A percentile compares a stretch with the other conserved stretches of the same genome.
phyloP scores from a whole-genome alignment of 106 monocot genomes.

The Alisma plantagoaquatica region DNA sequence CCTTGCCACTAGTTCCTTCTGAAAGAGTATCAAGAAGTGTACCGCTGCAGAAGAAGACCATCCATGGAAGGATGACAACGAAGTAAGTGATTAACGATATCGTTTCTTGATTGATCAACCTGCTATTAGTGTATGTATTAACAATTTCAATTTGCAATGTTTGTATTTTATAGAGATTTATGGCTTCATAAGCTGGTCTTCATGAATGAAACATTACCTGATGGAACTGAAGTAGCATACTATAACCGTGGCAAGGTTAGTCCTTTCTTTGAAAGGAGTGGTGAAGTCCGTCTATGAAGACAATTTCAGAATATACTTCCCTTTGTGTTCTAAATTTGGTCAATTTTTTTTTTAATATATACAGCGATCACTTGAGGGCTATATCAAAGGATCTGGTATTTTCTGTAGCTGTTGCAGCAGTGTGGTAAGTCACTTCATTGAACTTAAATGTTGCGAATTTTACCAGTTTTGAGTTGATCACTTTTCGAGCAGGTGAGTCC shows the following conservation, averaged over 20 bases:
- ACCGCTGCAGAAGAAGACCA: constrained; percentile 48
- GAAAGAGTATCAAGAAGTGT: constrained; percentile 23
- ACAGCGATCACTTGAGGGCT: constrained; percentile 84
- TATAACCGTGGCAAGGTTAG: constrained; percentile 88
- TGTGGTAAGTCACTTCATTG: constrained; percentile 42
- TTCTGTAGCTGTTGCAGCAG: constrained; percentile 71
- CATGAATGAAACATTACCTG: constrained; percentile 74
- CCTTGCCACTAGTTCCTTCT: constrained; percentile 16
- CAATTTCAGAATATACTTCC: neutral
- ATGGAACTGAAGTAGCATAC: constrained; percentile 95
- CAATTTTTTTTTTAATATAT: constrained; percentile 4
- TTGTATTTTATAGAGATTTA: constrained; percentile 43
- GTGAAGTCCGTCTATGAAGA: too few relatives aligned
- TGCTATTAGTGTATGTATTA: neutral
- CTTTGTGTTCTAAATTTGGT: neutral
- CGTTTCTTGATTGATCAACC: neutral
- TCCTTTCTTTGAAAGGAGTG: too few relatives aligned
- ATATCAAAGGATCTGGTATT: constrained; percentile 89
- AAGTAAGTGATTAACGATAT: constrained; percentile 47
- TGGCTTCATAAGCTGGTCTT: constrained; percentile 93
- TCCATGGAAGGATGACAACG: constrained; percentile 58
- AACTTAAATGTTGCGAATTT: neutral
- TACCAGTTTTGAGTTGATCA: neutral
- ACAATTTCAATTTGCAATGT: constrained; percentile 1
- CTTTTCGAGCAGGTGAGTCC: constrained; percentile 65